Evolutionary conservation across 306 rosid species (phyloP), one percentile per base, ranked within the genome.

Genomic region (Cucurbita argyrosperma): DNA sequence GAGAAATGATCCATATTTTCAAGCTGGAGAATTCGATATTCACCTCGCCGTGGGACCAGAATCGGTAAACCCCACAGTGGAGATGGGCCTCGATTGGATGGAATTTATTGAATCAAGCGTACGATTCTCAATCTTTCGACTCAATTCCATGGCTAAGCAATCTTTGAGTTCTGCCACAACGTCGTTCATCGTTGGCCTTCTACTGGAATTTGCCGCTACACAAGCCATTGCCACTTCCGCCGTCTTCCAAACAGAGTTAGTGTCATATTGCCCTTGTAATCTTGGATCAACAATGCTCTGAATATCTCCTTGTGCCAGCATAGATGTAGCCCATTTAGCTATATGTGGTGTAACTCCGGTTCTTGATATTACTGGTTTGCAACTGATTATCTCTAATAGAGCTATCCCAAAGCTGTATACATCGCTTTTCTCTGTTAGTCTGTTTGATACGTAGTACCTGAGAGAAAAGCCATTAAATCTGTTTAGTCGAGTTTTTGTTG

Each of bases 391-490:
- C 75, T 71, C 72, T 49, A 83, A 37, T 16, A 79, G 51, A 0
- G 80, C 79, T 9, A 82, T 46, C 38, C 85, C 85, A 14, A 64
- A 76, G 74, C 81, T 76, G 51, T 79, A 82, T 14, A 82, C 74
- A 38, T 79, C 77, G 35, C 83, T 82, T 58, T 76, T 82, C 76
- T 82, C 79, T 43, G 72, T 82, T 19, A 82, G 30, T 65, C 58
- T 76, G 55, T 76, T 73, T 35, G 79, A 79, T 10, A 11, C 7
- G 12, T 63, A 46, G 71, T 79, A 79, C 80, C 85, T 79, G 37
- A 64, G 62, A 23, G 39, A 7, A 35, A 14, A 53, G 11, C 38
- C 35, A 15, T 35, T 18, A 47, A 51, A 30, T 30, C 11, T 30
- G 62, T 53, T 72, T 38, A 52, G n/a, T n/a, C 13, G 8, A 15